These are phyloP conservation scores for Nemania diffusa DNA, from an alignment of 2,329 filamentous ascomycete genomes.

Conservation along the genomic window DNA sequence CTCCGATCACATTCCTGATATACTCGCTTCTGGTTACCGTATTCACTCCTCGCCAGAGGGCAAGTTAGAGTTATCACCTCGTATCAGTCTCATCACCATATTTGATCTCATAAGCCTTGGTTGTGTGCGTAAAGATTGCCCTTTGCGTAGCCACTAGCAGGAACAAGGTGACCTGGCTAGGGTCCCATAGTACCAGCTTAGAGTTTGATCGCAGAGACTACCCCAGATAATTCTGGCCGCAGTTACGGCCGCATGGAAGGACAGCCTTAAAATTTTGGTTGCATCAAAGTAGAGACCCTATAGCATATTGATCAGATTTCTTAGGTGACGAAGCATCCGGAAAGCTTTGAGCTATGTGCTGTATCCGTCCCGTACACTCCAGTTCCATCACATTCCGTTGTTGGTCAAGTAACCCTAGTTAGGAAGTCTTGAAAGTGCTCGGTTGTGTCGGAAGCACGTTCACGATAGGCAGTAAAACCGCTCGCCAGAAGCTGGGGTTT, in stretches of 20 bases:
- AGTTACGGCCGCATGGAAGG: not conserved
- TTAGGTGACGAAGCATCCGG: not conserved
- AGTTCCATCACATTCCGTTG: not conserved
- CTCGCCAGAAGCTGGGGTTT: not conserved
- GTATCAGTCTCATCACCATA: not conserved
- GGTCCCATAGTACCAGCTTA: not conserved
- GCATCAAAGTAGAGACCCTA: not conserved
- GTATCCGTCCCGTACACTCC: not conserved
- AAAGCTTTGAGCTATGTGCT: not conserved
- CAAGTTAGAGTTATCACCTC: not conserved
- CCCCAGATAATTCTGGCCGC: slow-evolving; percentile 3
- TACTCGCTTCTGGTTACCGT: not conserved
- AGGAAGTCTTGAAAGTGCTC: not conserved
- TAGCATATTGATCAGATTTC: not conserved
- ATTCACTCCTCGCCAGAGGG: not conserved
- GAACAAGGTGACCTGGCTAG: not conserved
- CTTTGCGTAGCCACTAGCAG: not conserved
- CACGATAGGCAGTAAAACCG: not conserved
- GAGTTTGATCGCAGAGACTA: not conserved
- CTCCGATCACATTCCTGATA: not conserved
- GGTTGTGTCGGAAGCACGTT: not conserved
- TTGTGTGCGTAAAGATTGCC: not conserved
- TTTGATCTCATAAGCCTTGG: not conserved
- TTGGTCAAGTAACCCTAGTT: not conserved
- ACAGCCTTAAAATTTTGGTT: not conserved